Evolutionary conservation across 2,329 filamentous ascomycete genomes (phyloP).

Genomic region (Exophiala lecanii-corni): DNA sequence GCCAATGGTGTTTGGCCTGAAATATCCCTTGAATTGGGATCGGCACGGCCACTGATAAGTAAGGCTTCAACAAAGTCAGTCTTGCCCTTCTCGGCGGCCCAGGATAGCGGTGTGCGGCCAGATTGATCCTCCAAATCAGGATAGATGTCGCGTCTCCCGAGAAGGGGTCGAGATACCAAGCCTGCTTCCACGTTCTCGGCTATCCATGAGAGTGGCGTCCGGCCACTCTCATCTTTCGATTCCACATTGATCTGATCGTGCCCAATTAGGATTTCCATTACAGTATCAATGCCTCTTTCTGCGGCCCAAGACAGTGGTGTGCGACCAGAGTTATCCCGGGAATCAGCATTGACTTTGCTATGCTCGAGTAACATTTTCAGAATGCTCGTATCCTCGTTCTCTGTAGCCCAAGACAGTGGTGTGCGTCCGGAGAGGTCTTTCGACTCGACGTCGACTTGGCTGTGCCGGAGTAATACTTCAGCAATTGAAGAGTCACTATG

Average conservation of each 20-base stretch:
- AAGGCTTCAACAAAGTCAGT: slow-evolving; percentile 13
- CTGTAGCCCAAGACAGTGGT: slow-evolving; percentile 1
- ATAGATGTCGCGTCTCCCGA: background rate
- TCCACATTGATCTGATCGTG: background rate
- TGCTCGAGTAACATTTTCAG: background rate
- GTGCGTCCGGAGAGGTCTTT: slow-evolving; percentile 2
- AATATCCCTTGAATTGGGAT: background rate
- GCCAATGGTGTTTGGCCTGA: background rate
- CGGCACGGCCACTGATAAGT: slow-evolving; percentile 5
- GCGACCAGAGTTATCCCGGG: background rate
- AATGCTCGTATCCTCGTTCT: slow-evolving; percentile 10
- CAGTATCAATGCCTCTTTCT: background rate
- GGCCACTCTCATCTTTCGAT: too few relatives aligned
- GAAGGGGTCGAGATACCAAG: background rate
- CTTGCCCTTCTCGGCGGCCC: slow-evolving; percentile 4
- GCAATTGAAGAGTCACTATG: background rate
- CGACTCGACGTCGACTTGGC: slow-evolving; percentile 4
- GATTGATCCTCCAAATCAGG: background rate
- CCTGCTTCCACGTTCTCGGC: background rate
- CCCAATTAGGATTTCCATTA: slow-evolving; percentile 20
- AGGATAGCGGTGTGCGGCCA: slow-evolving; percentile 1
- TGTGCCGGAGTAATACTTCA: slow-evolving; percentile 6
- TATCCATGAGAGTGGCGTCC: background rate
- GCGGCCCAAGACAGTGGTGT: slow-evolving; percentile 1
- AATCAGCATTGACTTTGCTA: background rate